These are phyloP conservation scores for Beta vulgaris DNA, from an alignment of 148 eudicot genomes.

Conservation along the genomic window DNA sequence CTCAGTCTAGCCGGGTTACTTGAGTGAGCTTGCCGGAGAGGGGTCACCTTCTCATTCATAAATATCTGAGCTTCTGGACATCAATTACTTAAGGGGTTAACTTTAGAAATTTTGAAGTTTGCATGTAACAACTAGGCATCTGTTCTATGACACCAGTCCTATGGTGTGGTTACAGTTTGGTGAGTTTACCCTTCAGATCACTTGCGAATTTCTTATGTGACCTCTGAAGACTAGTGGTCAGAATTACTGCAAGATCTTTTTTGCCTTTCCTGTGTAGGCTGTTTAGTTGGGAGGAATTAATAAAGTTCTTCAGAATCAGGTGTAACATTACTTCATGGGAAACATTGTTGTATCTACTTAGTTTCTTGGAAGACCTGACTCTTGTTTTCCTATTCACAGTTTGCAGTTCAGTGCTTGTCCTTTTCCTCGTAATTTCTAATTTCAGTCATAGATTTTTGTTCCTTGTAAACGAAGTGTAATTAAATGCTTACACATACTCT, in stretches of 20 bases:
- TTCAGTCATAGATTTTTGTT: background rate
- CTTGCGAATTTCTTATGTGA: background rate
- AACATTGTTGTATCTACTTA: background rate
- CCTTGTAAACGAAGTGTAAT: background rate
- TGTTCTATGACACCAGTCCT: too few relatives aligned
- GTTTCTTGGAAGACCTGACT: background rate
- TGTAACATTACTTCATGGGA: background rate
- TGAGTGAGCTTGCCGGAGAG: too few relatives aligned
- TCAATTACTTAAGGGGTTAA: too few relatives aligned
- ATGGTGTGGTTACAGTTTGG: too few relatives aligned
- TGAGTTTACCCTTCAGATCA: background rate
- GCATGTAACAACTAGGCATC: too few relatives aligned
- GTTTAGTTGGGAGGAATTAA: background rate
- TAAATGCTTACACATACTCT: background rate
- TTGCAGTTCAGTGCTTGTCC: background rate
- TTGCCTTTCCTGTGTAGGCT: background rate
- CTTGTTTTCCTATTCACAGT: background rate
- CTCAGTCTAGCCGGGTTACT: too few relatives aligned
- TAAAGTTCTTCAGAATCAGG: background rate
- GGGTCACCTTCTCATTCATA: too few relatives aligned
- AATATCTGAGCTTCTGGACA: too few relatives aligned
- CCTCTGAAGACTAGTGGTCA: background rate
- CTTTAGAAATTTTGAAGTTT: too few relatives aligned
- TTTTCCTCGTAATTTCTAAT: background rate
- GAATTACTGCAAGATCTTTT: background rate